phyloP scores from a whole-genome alignment of 441 rosid species.

The Euphorbia schlechtendalii region DNA sequence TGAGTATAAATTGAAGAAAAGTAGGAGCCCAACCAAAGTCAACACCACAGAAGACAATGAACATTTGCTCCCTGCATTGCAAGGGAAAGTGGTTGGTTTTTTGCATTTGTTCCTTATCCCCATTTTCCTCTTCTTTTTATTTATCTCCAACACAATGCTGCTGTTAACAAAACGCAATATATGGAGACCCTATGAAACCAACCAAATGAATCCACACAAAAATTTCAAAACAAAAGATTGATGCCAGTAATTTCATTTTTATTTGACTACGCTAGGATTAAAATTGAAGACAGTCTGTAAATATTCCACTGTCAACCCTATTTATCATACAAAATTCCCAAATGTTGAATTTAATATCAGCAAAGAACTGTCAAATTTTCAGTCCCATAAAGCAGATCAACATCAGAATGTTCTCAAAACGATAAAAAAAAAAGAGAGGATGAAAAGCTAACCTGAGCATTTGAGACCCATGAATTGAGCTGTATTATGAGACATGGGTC shows the following conservation, averaged over 20 bases:
- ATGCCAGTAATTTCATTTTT: neutral
- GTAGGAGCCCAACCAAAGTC: slow-evolving; percentile 64
- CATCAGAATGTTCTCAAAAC: too few relatives aligned
- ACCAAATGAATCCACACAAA: slow-evolving; percentile 16
- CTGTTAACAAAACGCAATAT: slow-evolving; percentile 51
- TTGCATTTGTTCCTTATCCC: slow-evolving; percentile 68
- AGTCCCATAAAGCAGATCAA: neutral
- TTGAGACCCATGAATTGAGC: slow-evolving; percentile 28
- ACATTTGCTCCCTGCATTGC: slow-evolving; percentile 75
- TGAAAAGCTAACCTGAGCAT: slow-evolving; percentile 36
- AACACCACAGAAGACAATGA: slow-evolving; percentile 49
- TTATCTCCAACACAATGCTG: slow-evolving; percentile 49
- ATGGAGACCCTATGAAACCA: slow-evolving; percentile 34
- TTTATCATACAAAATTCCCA: neutral
- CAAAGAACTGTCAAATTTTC: neutral
- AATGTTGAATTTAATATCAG: neutral
- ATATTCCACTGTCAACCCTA: neutral
- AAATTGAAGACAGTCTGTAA: neutral
- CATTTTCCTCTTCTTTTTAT: slow-evolving; percentile 44
- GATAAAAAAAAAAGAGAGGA: slow-evolving; percentile 16
- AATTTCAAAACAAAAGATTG: neutral
- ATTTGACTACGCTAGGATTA: neutral
- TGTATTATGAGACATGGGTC: slow-evolving; percentile 42
- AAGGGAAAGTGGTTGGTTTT: slow-evolving; percentile 59
- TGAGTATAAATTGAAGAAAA: slow-evolving; percentile 51